These are phyloP conservation scores for Lentinula guzmanii DNA, from an alignment of 768 basidiomycete genomes.

Conservation along the genomic window DNA sequence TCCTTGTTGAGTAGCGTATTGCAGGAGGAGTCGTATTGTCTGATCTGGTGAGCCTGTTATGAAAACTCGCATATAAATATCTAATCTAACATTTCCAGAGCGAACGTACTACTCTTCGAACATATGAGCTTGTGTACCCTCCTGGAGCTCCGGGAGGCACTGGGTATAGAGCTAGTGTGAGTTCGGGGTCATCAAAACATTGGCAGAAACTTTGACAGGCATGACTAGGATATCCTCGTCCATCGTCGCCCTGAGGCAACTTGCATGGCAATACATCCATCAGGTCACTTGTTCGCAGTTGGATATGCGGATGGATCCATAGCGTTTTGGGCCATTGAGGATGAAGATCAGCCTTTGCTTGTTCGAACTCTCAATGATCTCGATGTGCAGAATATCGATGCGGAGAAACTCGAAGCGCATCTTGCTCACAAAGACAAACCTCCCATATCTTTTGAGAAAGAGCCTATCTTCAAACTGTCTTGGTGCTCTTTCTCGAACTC, in stretches of 20 bases:
- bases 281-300: constrained; percentile 70
- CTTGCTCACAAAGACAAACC: constrained; percentile 18
- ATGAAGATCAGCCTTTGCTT: constrained; percentile 68
- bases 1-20: neutral
- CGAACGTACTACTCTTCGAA: constrained; percentile 46
- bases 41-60: constrained; percentile 41
- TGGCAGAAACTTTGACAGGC: neutral
- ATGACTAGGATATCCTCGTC: constrained; percentile 53
- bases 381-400: constrained; percentile 52
- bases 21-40: constrained; percentile 56
- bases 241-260: constrained; percentile 70
- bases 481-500: constrained; percentile 79
- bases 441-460: constrained; percentile 27
- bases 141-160: constrained; percentile 81
- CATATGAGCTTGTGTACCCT: constrained; percentile 64
- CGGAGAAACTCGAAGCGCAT: constrained; percentile 36
- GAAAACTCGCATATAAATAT: neutral
- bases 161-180: constrained; percentile 52
- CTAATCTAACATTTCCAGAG: constrained; percentile 20
- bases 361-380: constrained; percentile 60
- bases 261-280: constrained; percentile 65
- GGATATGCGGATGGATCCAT: constrained; percentile 82
- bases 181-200: neutral
- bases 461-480: constrained; percentile 81
- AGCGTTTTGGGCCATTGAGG: constrained; percentile 77